phyloP scores from a whole-genome alignment of 345 rosid species.

The Tarenaya hassleriana region DNA sequence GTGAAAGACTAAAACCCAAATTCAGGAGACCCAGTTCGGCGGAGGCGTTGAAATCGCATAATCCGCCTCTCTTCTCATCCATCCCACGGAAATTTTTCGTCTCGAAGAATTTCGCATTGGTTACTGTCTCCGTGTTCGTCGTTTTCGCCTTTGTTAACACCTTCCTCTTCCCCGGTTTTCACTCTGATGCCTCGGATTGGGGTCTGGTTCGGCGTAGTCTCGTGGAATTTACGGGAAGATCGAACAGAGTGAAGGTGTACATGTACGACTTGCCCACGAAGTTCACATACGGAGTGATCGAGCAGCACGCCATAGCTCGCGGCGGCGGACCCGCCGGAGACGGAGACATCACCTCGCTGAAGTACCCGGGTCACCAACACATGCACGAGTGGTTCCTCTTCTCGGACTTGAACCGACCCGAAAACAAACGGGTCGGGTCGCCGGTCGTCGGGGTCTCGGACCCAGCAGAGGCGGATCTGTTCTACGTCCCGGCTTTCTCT shows the following conservation, averaged over 20 bases:
- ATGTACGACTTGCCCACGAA: slow-evolving; percentile 68
- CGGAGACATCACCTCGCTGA: slow-evolving; percentile 35
- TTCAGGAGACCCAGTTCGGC: slow-evolving; percentile 10
- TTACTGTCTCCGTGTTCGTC: slow-evolving; percentile 38
- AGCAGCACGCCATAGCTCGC: slow-evolving; percentile 61
- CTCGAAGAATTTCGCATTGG: slow-evolving; percentile 37
- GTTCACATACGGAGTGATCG: slow-evolving; percentile 68
- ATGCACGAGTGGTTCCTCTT: slow-evolving; percentile 89
- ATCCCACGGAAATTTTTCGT: slow-evolving; percentile 48
- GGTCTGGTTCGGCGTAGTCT: neutral
- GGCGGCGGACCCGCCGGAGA: slow-evolving; percentile 30
- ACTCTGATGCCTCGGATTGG: slow-evolving; percentile 23
- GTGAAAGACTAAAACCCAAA: slow-evolving; percentile 16
- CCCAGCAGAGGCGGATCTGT: slow-evolving; percentile 71
- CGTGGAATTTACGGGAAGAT: slow-evolving; percentile 1
- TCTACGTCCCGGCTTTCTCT: slow-evolving; percentile 70
- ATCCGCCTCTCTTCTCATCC: slow-evolving; percentile 29
- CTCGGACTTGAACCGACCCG: slow-evolving; percentile 54
- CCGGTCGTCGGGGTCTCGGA: slow-evolving; percentile 48
- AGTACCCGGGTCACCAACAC: slow-evolving; percentile 90
- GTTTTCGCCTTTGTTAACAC: slow-evolving; percentile 49
- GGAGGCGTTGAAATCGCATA: neutral
- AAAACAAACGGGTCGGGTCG: slow-evolving; percentile 49
- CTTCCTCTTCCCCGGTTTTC: slow-evolving; percentile 39
- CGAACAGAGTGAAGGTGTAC: slow-evolving; percentile 36